phyloP scores from a whole-genome alignment of 1,139 yeast genomes.

The Debaryomyces subglobosus region DNA sequence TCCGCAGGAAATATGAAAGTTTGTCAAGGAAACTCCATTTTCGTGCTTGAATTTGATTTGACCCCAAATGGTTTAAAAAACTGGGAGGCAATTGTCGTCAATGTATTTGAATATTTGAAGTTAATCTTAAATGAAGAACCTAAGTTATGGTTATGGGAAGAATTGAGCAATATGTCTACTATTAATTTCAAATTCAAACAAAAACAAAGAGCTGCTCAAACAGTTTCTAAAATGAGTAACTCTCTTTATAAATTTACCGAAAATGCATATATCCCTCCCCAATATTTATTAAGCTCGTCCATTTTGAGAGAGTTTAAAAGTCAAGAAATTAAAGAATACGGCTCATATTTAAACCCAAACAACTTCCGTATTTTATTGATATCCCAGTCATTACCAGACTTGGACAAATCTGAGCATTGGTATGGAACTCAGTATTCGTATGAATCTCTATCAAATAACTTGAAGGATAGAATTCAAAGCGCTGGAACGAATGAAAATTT shows the following conservation, averaged over 20 bases:
- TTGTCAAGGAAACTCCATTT: constrained; percentile 69
- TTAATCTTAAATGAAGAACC: constrained; percentile 57
- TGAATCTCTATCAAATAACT: constrained; percentile 43
- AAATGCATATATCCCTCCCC: constrained; percentile 58
- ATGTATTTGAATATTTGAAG: constrained; percentile 72
- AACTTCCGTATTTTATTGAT: constrained; percentile 66
- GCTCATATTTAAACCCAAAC: constrained; percentile 51
- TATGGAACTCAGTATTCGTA: constrained; percentile 82
- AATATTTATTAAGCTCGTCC: constrained; percentile 58
- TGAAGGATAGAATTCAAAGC: constrained; percentile 37
- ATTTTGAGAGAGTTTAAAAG: constrained; percentile 65
- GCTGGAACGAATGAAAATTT: constrained; percentile 43
- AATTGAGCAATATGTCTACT: constrained; percentile 47
- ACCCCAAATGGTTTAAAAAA: constrained; percentile 71
- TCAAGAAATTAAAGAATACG: constrained; percentile 53
- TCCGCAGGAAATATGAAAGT: constrained; percentile 75
- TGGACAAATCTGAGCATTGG: constrained; percentile 69
- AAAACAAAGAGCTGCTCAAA: constrained; percentile 62
- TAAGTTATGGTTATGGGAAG: constrained; percentile 58
- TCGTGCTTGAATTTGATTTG: constrained; percentile 70
- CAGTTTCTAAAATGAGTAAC: constrained; percentile 56
- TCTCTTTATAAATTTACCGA: constrained; percentile 42
- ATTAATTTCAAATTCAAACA: constrained; percentile 68
- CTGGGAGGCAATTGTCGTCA: constrained; percentile 61
- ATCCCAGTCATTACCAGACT: constrained; percentile 48